Evolutionary conservation across 106 monocot genomes (phyloP).

Genomic region (Posidonia australis): DNA sequence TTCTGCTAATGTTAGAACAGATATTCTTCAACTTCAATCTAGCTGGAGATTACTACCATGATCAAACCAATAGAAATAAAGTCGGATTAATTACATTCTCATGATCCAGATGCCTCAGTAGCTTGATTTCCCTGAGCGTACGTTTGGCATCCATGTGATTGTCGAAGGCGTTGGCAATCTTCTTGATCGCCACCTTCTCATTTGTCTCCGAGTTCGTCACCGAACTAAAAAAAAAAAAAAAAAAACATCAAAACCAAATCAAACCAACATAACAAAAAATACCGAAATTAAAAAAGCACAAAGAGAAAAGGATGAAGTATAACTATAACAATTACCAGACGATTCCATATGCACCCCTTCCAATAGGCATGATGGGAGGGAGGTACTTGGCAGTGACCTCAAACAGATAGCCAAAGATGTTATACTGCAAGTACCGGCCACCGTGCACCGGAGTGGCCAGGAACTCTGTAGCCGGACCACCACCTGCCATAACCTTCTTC

Average conservation of each 20-base stretch:
- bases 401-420: conserved; percentile 73
- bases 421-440: conserved; percentile 61
- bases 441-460: conserved; percentile 29
- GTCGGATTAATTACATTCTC: conserved; percentile 40
- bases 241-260: background rate
- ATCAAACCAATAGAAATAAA: background rate
- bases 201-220: conserved; percentile 48
- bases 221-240: background rate
- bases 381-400: conserved; percentile 85
- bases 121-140: conserved; percentile 73
- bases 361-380: conserved; percentile 94
- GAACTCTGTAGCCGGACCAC: background rate
- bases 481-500: background rate
- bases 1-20: too few relatives aligned
- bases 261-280: background rate
- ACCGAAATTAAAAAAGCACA: background rate
- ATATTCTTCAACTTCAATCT: too few relatives aligned
- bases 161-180: conserved; percentile 73
- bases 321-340: conserved; percentile 50
- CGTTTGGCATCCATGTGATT: conserved; percentile 79
- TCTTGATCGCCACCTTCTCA: conserved; percentile 75
- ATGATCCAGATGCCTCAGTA: conserved; percentile 62
- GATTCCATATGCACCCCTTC: conserved; percentile 92
- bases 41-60: too few relatives aligned
- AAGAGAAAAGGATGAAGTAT: too few relatives aligned